Conservation (phyloP, 352 stramenopile genomes). For the Phytophthora agathidicida region DNA sequence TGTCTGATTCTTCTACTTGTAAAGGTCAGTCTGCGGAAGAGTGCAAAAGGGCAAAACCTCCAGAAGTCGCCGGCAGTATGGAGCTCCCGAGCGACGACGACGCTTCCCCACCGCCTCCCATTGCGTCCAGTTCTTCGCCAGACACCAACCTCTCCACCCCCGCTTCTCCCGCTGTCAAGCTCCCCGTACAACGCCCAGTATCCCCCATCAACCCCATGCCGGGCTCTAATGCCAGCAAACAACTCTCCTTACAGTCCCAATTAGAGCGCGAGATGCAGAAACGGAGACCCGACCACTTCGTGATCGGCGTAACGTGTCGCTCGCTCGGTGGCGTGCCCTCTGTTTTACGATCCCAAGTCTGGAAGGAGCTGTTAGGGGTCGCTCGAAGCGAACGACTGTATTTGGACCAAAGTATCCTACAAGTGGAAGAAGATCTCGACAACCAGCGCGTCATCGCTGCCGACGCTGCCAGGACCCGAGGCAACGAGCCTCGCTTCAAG, state of each 20-base stretch:
- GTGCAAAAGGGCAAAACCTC: not conserved
- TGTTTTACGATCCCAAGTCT: slow-evolving; percentile 63
- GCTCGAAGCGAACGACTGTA: slow-evolving; percentile 62
- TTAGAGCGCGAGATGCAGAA: slow-evolving; percentile 73
- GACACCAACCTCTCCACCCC: not conserved
- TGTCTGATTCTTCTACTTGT: not conserved
- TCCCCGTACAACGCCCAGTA: slow-evolving; percentile 3
- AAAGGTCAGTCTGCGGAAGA: slow-evolving; percentile 14
- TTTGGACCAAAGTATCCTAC: slow-evolving; percentile 74
- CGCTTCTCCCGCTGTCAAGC: not conserved
- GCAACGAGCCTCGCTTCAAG: slow-evolving; percentile 81
- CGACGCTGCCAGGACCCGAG: slow-evolving; percentile 85
- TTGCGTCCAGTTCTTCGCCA: not conserved
- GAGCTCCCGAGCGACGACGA: slow-evolving; percentile 14
- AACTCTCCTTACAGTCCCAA: slow-evolving; percentile 26
- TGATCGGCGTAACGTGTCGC: slow-evolving; percentile 73
- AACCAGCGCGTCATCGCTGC: slow-evolving; percentile 93
- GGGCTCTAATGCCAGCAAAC: slow-evolving; percentile 1
- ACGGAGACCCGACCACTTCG: slow-evolving; percentile 71
- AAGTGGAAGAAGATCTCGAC: slow-evolving; percentile 82
- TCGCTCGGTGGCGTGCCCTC: slow-evolving; percentile 68
- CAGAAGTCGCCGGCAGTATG: slow-evolving; percentile 20
- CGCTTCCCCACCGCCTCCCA: not conserved
- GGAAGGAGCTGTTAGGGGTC: slow-evolving; percentile 82
- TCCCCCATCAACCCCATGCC: not conserved